These are phyloP conservation scores for Phylloporus arenicola DNA, from an alignment of 768 basidiomycete species.

Conservation along the genomic window DNA sequence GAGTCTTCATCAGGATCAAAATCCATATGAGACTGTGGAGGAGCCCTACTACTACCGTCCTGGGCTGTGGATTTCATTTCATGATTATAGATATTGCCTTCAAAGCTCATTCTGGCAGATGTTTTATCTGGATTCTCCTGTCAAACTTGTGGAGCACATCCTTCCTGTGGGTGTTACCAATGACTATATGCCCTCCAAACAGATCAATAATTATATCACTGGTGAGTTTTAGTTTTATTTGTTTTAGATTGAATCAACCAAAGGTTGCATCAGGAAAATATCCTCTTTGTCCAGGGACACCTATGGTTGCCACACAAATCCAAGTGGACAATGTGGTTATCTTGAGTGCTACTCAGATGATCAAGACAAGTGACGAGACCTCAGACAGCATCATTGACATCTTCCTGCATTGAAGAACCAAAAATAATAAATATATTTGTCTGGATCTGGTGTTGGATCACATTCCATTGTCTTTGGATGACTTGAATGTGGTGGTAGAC, in stretches of 20 bases:
- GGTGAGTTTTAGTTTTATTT: not conserved
- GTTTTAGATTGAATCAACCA: not conserved
- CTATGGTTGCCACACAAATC: not conserved
- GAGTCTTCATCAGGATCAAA: not conserved
- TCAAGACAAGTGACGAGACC: not conserved
- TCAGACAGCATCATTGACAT: not conserved
- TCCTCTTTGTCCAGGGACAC: not conserved
- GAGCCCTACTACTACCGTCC: slow-evolving; percentile 1
- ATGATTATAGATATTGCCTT: no score
- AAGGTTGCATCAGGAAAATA: not conserved
- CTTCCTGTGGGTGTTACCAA: no score
- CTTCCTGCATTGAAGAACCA: slow-evolving; percentile 1
- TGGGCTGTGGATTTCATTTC: no score
- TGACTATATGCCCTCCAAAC: not conserved
- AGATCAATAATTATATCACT: not conserved
- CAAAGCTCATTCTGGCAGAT: no score
- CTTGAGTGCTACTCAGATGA: slow-evolving; percentile 3
- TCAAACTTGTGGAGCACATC: no score
- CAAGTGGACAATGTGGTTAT: not conserved
- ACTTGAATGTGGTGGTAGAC: slow-evolving; percentile 2
- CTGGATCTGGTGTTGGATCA: slow-evolving; percentile 5
- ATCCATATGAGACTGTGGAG: slow-evolving; percentile 1
- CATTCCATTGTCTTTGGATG: not conserved
- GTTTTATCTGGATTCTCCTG: no score
- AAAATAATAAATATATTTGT: not conserved